These are phyloP conservation scores for Geotrichum aggregatum DNA, from an alignment of 1,139 yeast species.

Conservation along the genomic window DNA sequence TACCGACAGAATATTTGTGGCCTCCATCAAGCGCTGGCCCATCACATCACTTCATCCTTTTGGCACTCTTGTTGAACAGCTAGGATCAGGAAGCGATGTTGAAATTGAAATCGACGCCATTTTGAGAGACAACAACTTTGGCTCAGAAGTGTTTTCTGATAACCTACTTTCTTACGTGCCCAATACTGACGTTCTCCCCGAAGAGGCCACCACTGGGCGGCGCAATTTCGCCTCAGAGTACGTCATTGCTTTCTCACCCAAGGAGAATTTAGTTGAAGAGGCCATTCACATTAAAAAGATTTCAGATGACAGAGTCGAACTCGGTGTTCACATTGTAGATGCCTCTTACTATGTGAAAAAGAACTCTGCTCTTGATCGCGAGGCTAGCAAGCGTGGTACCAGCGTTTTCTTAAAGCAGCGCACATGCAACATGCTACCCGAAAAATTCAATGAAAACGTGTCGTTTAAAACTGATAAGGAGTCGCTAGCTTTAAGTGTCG, in stretches of 20 bases:
- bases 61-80: slow-evolving; percentile 83
- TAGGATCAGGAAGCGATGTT: slow-evolving; percentile 76
- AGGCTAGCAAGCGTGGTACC: slow-evolving; percentile 85
- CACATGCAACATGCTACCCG: slow-evolving; percentile 64
- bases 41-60: slow-evolving; percentile 96
- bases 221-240: slow-evolving; percentile 59
- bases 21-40: slow-evolving; percentile 98
- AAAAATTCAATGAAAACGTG: slow-evolving; percentile 53
- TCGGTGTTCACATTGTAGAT: slow-evolving; percentile 79
- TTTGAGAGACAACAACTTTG: slow-evolving; percentile 85
- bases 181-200: slow-evolving; percentile 34
- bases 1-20: slow-evolving; percentile 79
- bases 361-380: slow-evolving; percentile 77
- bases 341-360: slow-evolving; percentile 64
- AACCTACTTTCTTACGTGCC: slow-evolving; percentile 36
- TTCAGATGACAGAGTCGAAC: slow-evolving; percentile 57
- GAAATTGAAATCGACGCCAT: slow-evolving; percentile 84
- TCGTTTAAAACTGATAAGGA: slow-evolving; percentile 61
- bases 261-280: slow-evolving; percentile 61
- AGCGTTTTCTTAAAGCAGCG: slow-evolving; percentile 89
- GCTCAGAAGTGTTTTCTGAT: slow-evolving; percentile 70
- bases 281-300: slow-evolving; percentile 71
- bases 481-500: slow-evolving; percentile 70
- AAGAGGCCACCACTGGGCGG: slow-evolving; percentile 42
- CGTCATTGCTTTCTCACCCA: slow-evolving; percentile 62